A percentile compares a stretch with the other conserved stretches of the same genome.
Evolutionary conservation across 1,284 basidiomycete genomes (phyloP).

Genomic region (Sporisorium sorghi): DNA sequence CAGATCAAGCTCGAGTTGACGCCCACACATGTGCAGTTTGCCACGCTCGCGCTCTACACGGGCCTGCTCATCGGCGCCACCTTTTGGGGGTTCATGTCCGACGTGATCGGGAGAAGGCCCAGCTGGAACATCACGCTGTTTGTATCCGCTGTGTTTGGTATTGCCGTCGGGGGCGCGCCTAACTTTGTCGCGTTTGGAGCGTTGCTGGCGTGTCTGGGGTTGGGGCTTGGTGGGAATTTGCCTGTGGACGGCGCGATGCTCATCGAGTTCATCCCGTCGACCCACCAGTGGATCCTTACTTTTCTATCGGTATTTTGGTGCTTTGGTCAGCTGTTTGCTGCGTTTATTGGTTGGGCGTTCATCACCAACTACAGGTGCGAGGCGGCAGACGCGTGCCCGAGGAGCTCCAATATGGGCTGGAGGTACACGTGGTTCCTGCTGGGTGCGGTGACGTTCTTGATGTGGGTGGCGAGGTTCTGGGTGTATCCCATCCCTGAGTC

Average conservation of each 20-base stretch:
- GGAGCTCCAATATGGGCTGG: constrained; percentile 75
- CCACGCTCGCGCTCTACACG: constrained; percentile 73
- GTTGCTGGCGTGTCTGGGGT: constrained; percentile 74
- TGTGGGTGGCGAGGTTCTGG: constrained; percentile 68
- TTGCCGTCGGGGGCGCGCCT: constrained; percentile 74
- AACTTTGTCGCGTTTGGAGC: constrained; percentile 74
- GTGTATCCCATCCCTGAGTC: constrained; percentile 74
- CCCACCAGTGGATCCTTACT: constrained; percentile 75
- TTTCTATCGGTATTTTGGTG: constrained; percentile 78
- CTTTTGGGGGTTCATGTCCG: constrained; percentile 72
- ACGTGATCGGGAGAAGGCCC: constrained; percentile 72
- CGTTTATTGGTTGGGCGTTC: constrained; percentile 69
- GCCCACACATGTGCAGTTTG: constrained; percentile 55
- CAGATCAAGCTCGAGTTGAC: constrained; percentile 60
- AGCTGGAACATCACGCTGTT: constrained; percentile 77
- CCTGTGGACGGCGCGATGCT: constrained; percentile 65
- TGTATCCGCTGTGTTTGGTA: constrained; percentile 74
- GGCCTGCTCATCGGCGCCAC: constrained; percentile 76
- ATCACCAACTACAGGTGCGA: constrained; percentile 72
- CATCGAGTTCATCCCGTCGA: constrained; percentile 62
- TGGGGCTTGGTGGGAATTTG: constrained; percentile 74
- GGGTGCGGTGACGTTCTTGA: constrained; percentile 56
- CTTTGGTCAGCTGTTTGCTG: constrained; percentile 73
- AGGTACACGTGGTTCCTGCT: constrained; percentile 74
- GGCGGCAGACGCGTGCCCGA: constrained; percentile 70